Conservation (phyloP, 768 basidiomycete genomes). For the Suillus paluster region DNA sequence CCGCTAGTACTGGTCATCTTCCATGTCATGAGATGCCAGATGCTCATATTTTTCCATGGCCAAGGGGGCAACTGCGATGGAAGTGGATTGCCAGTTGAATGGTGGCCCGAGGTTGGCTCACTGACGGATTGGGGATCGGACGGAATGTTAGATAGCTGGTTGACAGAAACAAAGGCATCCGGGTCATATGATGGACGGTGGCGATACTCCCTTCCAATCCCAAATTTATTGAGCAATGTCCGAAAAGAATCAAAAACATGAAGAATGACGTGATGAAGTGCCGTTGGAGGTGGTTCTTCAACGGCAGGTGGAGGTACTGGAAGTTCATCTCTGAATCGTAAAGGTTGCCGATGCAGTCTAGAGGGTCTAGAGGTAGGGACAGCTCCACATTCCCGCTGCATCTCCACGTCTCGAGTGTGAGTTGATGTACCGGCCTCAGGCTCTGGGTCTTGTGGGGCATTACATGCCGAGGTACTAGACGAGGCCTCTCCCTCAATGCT, state of each 20-base stretch:
- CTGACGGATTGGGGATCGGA: not conserved
- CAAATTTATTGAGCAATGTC: constrained; percentile 21
- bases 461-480: not conserved
- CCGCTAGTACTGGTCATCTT: constrained; percentile 7
- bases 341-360: not conserved
- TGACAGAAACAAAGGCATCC: not conserved
- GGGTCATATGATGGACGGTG: constrained; percentile 15
- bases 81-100: not conserved
- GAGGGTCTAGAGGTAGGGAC: not conserved
- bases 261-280: constrained; percentile 12
- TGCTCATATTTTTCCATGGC: constrained; percentile 20
- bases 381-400: not conserved
- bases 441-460: not conserved
- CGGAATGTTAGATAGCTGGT: constrained; percentile 1
- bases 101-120: not conserved
- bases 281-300: not conserved
- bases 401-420: too few species aligned
- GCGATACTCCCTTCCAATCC: constrained; percentile 17
- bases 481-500: not conserved
- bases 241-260: constrained; percentile 19
- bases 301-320: constrained; percentile 17
- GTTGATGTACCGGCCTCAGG: too few species aligned
- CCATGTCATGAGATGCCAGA: constrained; percentile 18
- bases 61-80: constrained; percentile 9
- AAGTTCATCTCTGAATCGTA: constrained; percentile 19